phyloP scores from a whole-genome alignment of 192 early-diverging fungal genomes.

The Chytriomyces sp. region DNA sequence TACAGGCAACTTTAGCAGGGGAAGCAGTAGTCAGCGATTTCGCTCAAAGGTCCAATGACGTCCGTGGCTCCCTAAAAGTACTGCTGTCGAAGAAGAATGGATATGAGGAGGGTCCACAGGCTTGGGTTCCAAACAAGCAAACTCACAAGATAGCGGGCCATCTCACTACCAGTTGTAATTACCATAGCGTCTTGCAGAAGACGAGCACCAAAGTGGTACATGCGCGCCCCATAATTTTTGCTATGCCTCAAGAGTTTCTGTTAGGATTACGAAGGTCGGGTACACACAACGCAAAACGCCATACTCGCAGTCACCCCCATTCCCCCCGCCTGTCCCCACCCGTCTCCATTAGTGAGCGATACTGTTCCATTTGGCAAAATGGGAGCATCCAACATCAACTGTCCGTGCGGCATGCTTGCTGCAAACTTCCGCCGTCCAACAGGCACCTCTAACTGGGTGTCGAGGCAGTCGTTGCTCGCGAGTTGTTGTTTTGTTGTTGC shows the following conservation, averaged over 20 bases:
- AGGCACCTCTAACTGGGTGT: conserved; percentile 26
- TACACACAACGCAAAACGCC: conserved; percentile 28
- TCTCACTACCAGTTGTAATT: conserved; percentile 46
- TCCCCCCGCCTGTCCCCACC: conserved; percentile 43
- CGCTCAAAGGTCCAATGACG: not conserved
- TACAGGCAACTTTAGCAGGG: not conserved
- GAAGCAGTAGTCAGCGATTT: not conserved
- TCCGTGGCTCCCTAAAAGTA: conserved; percentile 29
- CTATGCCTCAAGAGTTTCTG: conserved; percentile 12
- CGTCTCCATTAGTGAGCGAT: conserved; percentile 36
- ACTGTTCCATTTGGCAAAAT: conserved; percentile 45
- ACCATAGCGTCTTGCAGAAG: conserved; percentile 40
- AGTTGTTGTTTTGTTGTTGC: too few species aligned
- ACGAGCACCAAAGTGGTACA: conserved; percentile 41
- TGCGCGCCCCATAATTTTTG: conserved; percentile 18
- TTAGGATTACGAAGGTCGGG: conserved; percentile 31
- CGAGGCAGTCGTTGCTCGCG: conserved; percentile 30
- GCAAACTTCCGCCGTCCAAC: conserved; percentile 24
- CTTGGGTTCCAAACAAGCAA: too few species aligned
- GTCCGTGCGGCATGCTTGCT: conserved; percentile 20
- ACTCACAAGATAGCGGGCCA: conserved; percentile 46
- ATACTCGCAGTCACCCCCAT: conserved; percentile 38
- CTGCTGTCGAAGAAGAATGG: too few species aligned
- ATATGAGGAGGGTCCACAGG: too few species aligned
- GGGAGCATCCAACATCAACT: too few species aligned